Percentiles rank a stretch among this genome's conserved stretches.
Conservation (phyloP, 306 rosid species). For the Prunus salicina region DNA sequence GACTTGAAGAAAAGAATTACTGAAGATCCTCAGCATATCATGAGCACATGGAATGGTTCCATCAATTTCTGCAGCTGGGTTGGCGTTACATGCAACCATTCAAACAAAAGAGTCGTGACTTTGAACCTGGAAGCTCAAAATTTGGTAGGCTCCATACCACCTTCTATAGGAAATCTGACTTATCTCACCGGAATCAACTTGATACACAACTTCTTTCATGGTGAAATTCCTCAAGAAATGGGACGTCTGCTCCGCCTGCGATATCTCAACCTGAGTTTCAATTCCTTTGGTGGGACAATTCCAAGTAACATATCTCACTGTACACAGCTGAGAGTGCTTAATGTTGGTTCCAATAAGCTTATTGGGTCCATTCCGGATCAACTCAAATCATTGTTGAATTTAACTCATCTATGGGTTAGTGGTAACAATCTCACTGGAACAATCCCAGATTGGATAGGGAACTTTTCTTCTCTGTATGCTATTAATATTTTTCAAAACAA, state of each 20-base stretch:
- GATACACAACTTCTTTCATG: no score
- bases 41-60: no score
- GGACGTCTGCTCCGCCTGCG: constrained; percentile 18
- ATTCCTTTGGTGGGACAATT: constrained; percentile 36
- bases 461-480: constrained; percentile 30
- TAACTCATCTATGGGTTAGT: not conserved
- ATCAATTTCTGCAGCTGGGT: no score
- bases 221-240: constrained; percentile 31
- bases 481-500: constrained; percentile 16
- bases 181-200: no score
- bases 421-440: constrained; percentile 37
- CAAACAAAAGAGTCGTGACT: no score
- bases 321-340: constrained; percentile 8
- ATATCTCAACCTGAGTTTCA: constrained; percentile 23
- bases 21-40: no score
- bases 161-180: no score
- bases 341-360: not conserved
- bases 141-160: no score
- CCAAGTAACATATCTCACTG: constrained; percentile 40
- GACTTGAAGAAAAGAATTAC: no score
- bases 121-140: no score
- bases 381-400: constrained; percentile 14
- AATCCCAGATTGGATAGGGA: constrained; percentile 55
- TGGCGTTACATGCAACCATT: no score
- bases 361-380: constrained; percentile 24